These are phyloP conservation scores for Deuterostichococcus epilithicus DNA, from an alignment of 139 green algal species.

Conservation along the genomic window DNA sequence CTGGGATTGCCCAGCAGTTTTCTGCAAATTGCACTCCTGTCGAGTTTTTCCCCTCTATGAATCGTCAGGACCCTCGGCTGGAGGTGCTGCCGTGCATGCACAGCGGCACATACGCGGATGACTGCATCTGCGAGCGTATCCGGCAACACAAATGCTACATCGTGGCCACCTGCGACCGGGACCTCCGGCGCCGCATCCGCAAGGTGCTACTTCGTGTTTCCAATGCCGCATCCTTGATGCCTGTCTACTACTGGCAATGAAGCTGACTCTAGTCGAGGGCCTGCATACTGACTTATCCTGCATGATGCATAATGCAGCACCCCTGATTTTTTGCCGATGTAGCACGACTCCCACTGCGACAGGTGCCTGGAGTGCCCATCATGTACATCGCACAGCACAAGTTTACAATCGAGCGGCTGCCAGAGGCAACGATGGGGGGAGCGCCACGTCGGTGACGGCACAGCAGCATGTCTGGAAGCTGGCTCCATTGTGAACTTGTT, in stretches of 20 bases:
- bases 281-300: neutral
- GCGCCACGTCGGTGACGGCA: slow-evolving; percentile 61
- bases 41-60: neutral
- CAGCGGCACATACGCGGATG: slow-evolving; percentile 97
- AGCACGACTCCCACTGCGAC: slow-evolving; percentile 1
- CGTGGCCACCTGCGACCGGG: slow-evolving; percentile 96
- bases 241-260: neutral
- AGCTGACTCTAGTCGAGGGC: neutral
- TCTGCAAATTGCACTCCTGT: neutral
- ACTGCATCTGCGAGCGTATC: slow-evolving; percentile 94
- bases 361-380: slow-evolving; percentile 96
- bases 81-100: slow-evolving; percentile 92
- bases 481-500: neutral
- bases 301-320: neutral
- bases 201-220: slow-evolving; percentile 79
- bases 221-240: too few relatives aligned
- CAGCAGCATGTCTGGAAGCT: neutral
- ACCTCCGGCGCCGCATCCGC: slow-evolving; percentile 88
- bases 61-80: slow-evolving; percentile 78
- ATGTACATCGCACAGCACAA: slow-evolving; percentile 93
- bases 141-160: slow-evolving; percentile 98
- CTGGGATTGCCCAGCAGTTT: neutral
- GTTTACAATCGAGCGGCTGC: slow-evolving; percentile 95
- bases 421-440: slow-evolving; percentile 95
- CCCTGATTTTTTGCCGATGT: neutral